Evolutionary conservation across 2,329 filamentous ascomycete species (phyloP), one percentile per base, ranked within the genome.

Genomic region (Didymellaceae sp.): DNA sequence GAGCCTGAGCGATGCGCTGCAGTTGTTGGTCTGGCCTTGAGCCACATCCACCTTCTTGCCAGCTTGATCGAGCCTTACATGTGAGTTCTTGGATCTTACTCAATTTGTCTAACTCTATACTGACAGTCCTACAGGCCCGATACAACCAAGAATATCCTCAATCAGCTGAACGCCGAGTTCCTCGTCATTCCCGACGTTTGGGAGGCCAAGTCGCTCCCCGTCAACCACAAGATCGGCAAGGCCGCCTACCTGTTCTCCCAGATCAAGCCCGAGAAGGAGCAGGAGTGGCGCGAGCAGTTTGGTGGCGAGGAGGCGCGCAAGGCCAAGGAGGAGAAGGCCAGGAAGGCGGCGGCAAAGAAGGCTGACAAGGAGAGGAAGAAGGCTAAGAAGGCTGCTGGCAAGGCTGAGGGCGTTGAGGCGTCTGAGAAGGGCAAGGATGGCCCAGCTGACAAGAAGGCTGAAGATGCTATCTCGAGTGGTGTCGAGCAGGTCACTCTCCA

Each of bases 41-140:
- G 95, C 76, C 84, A 92, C 58, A 86, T 93, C 45, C 86, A 93
- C 67, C 85, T 97, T 24, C 81, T 96, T 38, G 89, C 91, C 17
- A 86, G 85, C 45, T 77, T 96, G 33, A 83, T 92, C 48, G 84
- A 86, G 43, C 92, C 92, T 0, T 97, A 93, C 76, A 90, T 97
- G 80, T 71, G 56, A 65, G 67, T 60, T 20, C 38, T 16, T 11
- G n/a, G 5, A 13, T 13, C 30, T 22, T 3, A 30, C 4, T 10
- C 14, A 21, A 13, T 9, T 9, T 14, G 2, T 38, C 17, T 9
- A 32, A 6, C 18, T 13, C 5, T 13, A 24, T 42, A n/a, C 57
- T 59, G 38, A 66, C 24, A 18, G 13, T 5, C 8, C 3, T 21
- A 17, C 38, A 70, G 67, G 65, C 70, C 70, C 40, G 66, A 65